Evolutionary conservation across 164 flowering plant species (phyloP), one percentile per base, ranked within the genome.

Genomic region (Pachysandra terminalis): DNA sequence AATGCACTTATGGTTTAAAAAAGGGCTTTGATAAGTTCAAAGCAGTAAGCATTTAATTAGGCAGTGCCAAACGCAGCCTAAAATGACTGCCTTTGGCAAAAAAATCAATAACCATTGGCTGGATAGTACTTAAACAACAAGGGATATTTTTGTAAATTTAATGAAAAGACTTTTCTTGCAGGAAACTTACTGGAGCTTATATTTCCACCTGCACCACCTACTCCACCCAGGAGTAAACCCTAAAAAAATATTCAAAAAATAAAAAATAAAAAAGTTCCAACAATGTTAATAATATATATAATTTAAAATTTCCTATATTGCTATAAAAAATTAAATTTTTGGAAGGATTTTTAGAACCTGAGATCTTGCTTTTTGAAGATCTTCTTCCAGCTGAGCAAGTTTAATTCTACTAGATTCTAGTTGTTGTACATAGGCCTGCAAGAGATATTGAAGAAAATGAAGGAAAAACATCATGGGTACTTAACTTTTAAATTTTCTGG

Each of bases 391-490:
- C 78, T 92, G 97, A 67, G 86, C 65, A 21, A 95, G 94, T 85
- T 87, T 95, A 60, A 95, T 85, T 64, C 97, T 89, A 77, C 97
- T 95, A 9, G 93, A 63, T 71, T 95, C 99, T 56, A 95, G 83
- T 81, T 95, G 97, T 80, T 95, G 99, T 62, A 95, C 93, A 77
- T 95, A 95, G 5, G 97, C 97, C 97, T 93, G 81, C 69, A 59
- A 48, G 60, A 4, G 24, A 71, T 9, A 8, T 45, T 45, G 14
- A 54, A 56, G 28, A 24, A n/a, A 48, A 69, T 49, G 19, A 64
- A 61, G 15, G 41, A n/a, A 16, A 59, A 17, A 64, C 27, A 22
- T 35, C 67, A 63, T 61, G 67, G 69, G 26, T 22, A 40, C n/a
- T n/a, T 24, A 19, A 27, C 26, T 22, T 45, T 45, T 45, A 3